phyloP scores from a whole-genome alignment of 1,284 basidiomycete species.

The Cryptococcus depauperatus region DNA sequence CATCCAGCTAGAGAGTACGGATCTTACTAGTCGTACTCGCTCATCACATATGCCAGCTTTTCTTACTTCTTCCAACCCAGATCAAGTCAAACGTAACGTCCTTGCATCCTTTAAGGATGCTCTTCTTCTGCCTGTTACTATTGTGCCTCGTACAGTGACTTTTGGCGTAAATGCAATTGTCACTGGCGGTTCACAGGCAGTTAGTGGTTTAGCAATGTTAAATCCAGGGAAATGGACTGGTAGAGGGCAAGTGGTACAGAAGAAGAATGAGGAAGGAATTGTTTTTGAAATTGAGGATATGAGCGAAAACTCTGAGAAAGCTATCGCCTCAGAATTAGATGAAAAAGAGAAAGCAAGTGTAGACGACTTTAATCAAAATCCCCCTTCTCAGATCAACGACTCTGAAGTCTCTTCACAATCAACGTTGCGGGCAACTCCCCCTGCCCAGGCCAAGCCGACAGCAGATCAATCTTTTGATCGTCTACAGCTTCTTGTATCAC shows the following conservation, averaged over 20 bases:
- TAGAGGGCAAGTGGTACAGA: constrained; percentile 19
- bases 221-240: constrained; percentile 73
- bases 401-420: constrained; percentile 5
- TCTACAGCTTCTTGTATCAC: constrained; percentile 78
- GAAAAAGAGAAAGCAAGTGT: constrained; percentile 11
- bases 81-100: constrained; percentile 84
- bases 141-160: constrained; percentile 75
- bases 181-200: constrained; percentile 60
- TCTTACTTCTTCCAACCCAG: constrained; percentile 76
- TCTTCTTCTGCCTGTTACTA: constrained; percentile 85
- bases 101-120: constrained; percentile 84
- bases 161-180: constrained; percentile 63
- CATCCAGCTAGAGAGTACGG: constrained; percentile 8
- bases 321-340: not conserved
- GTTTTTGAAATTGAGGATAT: constrained; percentile 54
- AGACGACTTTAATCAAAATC: constrained; percentile 1
- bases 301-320: constrained; percentile 8
- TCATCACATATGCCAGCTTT: constrained; percentile 51
- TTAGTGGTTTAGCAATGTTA: constrained; percentile 74
- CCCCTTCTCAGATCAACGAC: constrained; percentile 13
- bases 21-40: constrained; percentile 8
- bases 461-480: constrained; percentile 49
- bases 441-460: constrained; percentile 11
- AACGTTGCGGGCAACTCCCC: not conserved
- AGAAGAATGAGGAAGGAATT: constrained; percentile 22